Conservation (phyloP, 345 rosid genomes). For the Geranium rotundifolium region DNA sequence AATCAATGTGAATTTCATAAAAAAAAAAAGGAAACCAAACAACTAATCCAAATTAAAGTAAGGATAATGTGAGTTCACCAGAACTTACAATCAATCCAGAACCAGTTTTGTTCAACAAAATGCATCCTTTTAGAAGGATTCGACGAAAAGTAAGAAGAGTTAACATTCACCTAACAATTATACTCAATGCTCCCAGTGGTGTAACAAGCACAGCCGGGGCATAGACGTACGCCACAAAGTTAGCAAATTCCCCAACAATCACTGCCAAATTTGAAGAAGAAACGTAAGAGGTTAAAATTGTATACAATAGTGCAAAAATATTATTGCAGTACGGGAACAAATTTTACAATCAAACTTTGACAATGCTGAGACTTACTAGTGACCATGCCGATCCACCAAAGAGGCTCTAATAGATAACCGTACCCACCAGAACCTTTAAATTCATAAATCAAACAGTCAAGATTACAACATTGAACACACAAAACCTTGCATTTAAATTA, state of each 20-base stretch:
- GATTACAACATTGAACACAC: too few relatives aligned
- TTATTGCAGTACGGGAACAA: neutral
- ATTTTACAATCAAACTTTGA: neutral
- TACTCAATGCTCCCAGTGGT: constrained; percentile 44
- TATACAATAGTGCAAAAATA: neutral
- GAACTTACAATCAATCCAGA: too few relatives aligned
- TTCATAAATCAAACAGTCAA: too few relatives aligned
- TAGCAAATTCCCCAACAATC: constrained; percentile 40
- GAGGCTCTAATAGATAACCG: constrained; percentile 36
- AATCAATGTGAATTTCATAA: too few relatives aligned
- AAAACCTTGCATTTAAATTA: too few relatives aligned
- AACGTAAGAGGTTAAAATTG: neutral
- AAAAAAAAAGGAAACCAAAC: too few relatives aligned
- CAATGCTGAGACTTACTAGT: constrained; percentile 23
- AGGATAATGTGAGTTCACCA: too few relatives aligned
- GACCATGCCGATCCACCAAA: constrained; percentile 52
- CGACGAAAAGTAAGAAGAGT: too few relatives aligned
- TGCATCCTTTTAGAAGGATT: too few relatives aligned
- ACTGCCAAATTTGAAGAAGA: constrained; percentile 13
- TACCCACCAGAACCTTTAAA: constrained; percentile 34
- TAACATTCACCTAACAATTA: constrained; percentile 32
- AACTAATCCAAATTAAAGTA: too few relatives aligned
- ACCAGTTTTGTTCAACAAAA: too few relatives aligned
- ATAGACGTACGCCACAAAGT: constrained; percentile 36
- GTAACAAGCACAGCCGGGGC: constrained; percentile 46